A percentile compares a stretch with the other conserved stretches of the same genome.
phyloP scores from a whole-genome alignment of 148 eudicot species.

The Silene conica region DNA sequence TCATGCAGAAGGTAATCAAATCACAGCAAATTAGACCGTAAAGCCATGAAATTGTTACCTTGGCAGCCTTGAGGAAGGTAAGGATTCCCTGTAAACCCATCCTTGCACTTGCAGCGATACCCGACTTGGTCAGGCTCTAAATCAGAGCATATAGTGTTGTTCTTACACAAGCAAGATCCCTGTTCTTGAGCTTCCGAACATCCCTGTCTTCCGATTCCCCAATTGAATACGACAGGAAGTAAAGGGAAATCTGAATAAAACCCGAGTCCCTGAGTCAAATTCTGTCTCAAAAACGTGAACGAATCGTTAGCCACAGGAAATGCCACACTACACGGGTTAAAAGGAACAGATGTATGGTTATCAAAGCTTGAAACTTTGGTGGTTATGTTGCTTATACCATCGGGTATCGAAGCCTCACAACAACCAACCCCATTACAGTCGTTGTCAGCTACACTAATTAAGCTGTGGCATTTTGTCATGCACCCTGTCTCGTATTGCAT shows the following conservation, averaged over 20 bases:
- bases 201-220: constrained; percentile 19
- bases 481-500: constrained; percentile 16
- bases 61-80: constrained; percentile 24
- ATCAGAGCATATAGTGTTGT: constrained; percentile 10
- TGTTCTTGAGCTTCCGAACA: constrained; percentile 14
- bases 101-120: constrained; percentile 17
- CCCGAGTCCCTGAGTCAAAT: background rate
- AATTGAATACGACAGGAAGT: constrained; percentile 19
- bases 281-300: background rate
- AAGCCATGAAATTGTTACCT: constrained; percentile 7
- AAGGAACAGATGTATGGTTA: background rate
- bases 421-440: constrained; percentile 23
- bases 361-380: background rate
- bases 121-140: background rate
- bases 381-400: background rate
- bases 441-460: background rate
- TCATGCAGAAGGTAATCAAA: no score
- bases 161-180: constrained; percentile 16
- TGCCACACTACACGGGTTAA: constrained; percentile 23
- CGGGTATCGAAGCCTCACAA: constrained; percentile 13
- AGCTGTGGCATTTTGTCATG: constrained; percentile 12
- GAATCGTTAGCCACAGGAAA: constrained; percentile 16
- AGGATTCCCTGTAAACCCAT: constrained; percentile 18
- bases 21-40: no score
- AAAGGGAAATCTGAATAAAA: background rate